Percentiles rank a stretch among this genome's conserved stretches.
These are phyloP conservation scores for Solanum bukasovii DNA, from an alignment of 257 asterid genomes.

Conservation along the genomic window DNA sequence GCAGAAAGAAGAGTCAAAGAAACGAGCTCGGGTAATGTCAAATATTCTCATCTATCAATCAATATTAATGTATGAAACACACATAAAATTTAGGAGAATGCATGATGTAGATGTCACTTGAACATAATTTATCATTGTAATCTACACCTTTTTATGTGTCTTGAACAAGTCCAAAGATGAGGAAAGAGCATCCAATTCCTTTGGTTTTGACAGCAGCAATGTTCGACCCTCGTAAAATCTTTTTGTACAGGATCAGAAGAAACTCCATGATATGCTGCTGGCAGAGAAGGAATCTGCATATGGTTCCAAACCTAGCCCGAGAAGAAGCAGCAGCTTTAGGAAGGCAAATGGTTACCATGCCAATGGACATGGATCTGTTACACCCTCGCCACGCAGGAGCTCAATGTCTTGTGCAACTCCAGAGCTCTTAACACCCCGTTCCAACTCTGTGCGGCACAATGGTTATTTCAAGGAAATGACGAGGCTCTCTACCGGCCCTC, in stretches of 20 bases:
- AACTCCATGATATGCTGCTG: conserved; percentile 70
- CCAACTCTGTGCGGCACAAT: conserved; percentile 58
- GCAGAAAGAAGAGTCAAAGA: conserved; percentile 78
- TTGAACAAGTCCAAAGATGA: neutral
- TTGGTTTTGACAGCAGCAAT: neutral
- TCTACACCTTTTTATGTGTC: neutral
- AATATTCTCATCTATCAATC: neutral
- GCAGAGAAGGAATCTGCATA: conserved; percentile 67
- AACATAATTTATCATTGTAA: neutral
- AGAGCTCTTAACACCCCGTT: conserved; percentile 69
- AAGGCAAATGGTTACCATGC: conserved; percentile 36
- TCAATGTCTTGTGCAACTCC: conserved; percentile 58
- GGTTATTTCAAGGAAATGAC: conserved; percentile 69
- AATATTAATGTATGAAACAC: neutral
- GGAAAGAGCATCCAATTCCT: neutral
- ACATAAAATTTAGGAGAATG: neutral
- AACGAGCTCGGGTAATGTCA: conserved; percentile 59
- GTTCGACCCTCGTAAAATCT: neutral
- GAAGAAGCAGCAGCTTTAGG: conserved; percentile 64
- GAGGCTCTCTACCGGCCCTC: conserved; percentile 73
- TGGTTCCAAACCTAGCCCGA: conserved; percentile 87
- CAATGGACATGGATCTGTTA: conserved; percentile 58
- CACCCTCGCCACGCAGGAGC: conserved; percentile 81
- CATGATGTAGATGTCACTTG: neutral
- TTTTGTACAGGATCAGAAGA: conserved; percentile 65